Evolutionary conservation across 306 rosid genomes (phyloP), one percentile per base, ranked within the genome.

Genomic region (Pyrus pyrifolia): DNA sequence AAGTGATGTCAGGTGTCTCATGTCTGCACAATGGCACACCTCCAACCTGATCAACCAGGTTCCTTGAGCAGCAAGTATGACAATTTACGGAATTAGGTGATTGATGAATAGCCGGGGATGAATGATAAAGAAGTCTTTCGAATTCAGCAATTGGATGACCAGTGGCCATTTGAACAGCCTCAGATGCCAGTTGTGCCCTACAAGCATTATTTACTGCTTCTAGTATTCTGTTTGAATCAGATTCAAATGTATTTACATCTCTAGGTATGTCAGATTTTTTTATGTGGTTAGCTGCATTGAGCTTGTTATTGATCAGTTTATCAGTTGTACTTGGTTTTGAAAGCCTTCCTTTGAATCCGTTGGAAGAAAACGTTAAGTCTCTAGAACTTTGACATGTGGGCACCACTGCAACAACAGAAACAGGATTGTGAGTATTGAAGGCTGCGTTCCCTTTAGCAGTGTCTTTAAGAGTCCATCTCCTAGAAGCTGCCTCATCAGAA

Each of bases 121-220:
- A 85, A 69, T 55, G 61, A 74, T 88, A 89, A 53, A 93, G 87
- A 72, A 93, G 81, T 71, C 87, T 89, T 81, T 93, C 97, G 55
- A 93, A 80, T 80, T 88, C 96, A 2, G 92, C 93, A 76, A 89
- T 75, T 71, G 97, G 97, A 45, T 65, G 42, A 64, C 98, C 91
- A 7, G 88, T 85, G 67, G 73, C 85, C 84, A 65, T 71, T 69
- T 85, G 87, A 79, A 89, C 71, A 27, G 83, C 82, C 71, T 91
- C 97, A 74, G 91, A 89, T 61, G 89, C 89, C 67, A 78, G 81
- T 81, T 91, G 92, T 29, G 79, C 84, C 81, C 79, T 83, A 64
- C 77, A 81, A 12, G 81, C 85, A 74, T 82, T 82, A 79, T 69
- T 84, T 77, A 89, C 85, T 15, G 95, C 91, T 82, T 73, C 83